A percentile compares a stretch with the other conserved stretches of the same genome.
These are phyloP conservation scores for Phytophthora pini DNA, from an alignment of 352 stramenopile species.

Conservation along the genomic window DNA sequence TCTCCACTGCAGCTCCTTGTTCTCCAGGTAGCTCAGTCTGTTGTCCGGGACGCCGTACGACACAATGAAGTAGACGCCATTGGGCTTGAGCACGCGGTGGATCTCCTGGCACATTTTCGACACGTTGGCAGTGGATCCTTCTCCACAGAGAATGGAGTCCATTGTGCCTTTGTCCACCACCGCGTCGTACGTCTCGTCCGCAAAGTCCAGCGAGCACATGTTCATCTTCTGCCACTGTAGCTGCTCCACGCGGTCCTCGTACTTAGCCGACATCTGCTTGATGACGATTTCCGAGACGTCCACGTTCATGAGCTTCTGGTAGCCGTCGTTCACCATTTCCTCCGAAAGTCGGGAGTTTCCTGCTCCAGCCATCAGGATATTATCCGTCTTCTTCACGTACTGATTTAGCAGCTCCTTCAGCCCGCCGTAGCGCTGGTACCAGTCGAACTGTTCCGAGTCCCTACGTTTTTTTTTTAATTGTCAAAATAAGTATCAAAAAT, in stretches of 20 bases:
- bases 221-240: conserved; percentile 97
- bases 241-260: conserved; percentile 91
- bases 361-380: conserved; percentile 92
- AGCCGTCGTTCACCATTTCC: conserved; percentile 97
- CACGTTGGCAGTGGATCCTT: conserved; percentile 95
- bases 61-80: conserved; percentile 95
- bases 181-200: conserved; percentile 94
- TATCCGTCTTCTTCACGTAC: conserved; percentile 95
- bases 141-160: conserved; percentile 95
- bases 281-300: conserved; percentile 95
- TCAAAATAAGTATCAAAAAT: not conserved
- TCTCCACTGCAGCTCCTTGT: conserved; percentile 95
- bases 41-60: conserved; percentile 97
- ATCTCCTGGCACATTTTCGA: conserved; percentile 96
- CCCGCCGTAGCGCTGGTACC: conserved; percentile 94
- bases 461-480: conserved; percentile 28
- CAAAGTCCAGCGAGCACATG: conserved; percentile 93
- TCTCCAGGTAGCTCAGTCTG: conserved; percentile 95
- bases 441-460: conserved; percentile 95
- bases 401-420: conserved; percentile 91
- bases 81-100: conserved; percentile 94
- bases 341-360: conserved; percentile 95
- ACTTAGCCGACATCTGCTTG: conserved; percentile 94
- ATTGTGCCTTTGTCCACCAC: conserved; percentile 96
- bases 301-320: conserved; percentile 95